These are phyloP conservation scores for Calonectria pseudoturangicola DNA, from an alignment of 2,329 filamentous ascomycete species.

Conservation along the genomic window DNA sequence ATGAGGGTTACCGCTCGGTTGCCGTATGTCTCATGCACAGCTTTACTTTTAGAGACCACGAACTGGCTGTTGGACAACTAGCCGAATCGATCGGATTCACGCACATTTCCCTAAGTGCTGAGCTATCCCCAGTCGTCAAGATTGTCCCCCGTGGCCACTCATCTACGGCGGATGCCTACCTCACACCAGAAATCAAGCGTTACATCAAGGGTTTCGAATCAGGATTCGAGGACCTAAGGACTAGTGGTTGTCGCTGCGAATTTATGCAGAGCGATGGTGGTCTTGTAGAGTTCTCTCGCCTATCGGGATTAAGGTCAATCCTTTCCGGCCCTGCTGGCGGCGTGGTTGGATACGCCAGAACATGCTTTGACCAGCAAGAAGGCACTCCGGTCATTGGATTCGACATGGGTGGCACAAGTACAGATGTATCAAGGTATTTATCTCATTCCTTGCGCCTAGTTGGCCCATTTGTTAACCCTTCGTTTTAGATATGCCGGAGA, in stretches of 20 bases:
- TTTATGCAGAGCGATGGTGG: conserved; percentile 94
- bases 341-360: conserved; percentile 92
- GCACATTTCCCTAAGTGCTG: conserved; percentile 78
- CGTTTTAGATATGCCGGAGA: conserved; percentile 74
- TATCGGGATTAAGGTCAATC: conserved; percentile 88
- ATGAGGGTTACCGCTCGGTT: conserved; percentile 83
- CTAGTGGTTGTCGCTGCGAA: conserved; percentile 85
- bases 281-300: conserved; percentile 82
- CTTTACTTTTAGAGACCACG: conserved; percentile 91
- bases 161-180: conserved; percentile 63
- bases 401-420: conserved; percentile 93
- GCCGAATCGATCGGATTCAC: conserved; percentile 83
- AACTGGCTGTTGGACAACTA: conserved; percentile 83
- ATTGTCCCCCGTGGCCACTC: conserved; percentile 63
- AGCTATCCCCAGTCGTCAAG: conserved; percentile 64
- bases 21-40: conserved; percentile 93
- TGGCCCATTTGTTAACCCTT: not conserved
- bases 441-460: not conserved
- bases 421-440: conserved; percentile 88
- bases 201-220: conserved; percentile 82
- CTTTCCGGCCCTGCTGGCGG: conserved; percentile 91
- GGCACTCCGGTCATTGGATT: conserved; percentile 92
- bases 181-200: conserved; percentile 61
- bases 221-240: conserved; percentile 82
- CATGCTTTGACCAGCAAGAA: conserved; percentile 88